These are phyloP conservation scores for Fusarium sterilihyphosum DNA, from an alignment of 2,329 filamentous ascomycete species.

Conservation along the genomic window DNA sequence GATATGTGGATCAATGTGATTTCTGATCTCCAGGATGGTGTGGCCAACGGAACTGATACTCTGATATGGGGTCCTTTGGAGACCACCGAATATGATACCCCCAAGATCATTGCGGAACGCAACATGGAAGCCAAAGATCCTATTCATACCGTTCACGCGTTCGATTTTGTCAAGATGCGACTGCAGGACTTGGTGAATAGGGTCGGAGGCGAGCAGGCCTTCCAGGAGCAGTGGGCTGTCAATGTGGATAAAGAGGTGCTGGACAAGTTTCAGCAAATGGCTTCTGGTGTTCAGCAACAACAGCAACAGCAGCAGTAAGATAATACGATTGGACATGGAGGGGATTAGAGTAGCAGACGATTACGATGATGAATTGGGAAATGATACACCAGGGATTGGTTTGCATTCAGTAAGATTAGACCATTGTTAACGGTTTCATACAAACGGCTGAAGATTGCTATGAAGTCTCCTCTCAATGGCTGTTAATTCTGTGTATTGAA, in stretches of 20 bases:
- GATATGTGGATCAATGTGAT: slow-evolving; percentile 79
- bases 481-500: not conserved
- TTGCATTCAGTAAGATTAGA: slow-evolving; percentile 20
- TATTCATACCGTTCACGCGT: slow-evolving; percentile 72
- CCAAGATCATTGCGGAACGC: slow-evolving; percentile 63
- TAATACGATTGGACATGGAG: not conserved
- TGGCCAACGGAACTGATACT: slow-evolving; percentile 61
- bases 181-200: slow-evolving; percentile 67
- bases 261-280: slow-evolving; percentile 63
- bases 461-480: not conserved
- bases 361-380: slow-evolving; percentile 10
- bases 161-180: slow-evolving; percentile 70
- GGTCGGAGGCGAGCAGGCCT: slow-evolving; percentile 71
- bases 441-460: not conserved
- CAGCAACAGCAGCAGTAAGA: not conserved
- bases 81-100: slow-evolving; percentile 64
- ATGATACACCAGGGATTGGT: slow-evolving; percentile 29
- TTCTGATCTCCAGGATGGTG: slow-evolving; percentile 70
- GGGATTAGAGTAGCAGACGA: not conserved
- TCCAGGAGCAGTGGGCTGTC: slow-evolving; percentile 74
- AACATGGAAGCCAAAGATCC: slow-evolving; percentile 69
- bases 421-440: slow-evolving; percentile 15
- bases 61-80: slow-evolving; percentile 59
- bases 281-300: slow-evolving; percentile 36
- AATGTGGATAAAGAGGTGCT: slow-evolving; percentile 81